Base-by-base conservation (phyloP, 179 eudicot genomes). In the Carnegiea gigantea region DNA sequence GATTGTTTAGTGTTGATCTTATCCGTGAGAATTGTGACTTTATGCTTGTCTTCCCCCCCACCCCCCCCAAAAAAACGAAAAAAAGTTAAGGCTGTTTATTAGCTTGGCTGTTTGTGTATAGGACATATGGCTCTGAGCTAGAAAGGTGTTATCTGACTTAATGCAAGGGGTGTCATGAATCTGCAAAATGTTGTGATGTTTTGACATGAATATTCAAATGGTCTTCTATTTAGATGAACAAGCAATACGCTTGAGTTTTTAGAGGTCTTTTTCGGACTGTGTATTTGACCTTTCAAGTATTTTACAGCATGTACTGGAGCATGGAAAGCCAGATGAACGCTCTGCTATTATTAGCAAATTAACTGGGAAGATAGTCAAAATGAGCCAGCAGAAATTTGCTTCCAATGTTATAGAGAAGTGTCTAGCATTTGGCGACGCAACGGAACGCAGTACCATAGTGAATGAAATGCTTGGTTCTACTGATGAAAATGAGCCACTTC, bases 361-460 rank as follows among this genome's bases (percentile, higher is more conserved):
- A 84, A 89, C 91, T 72, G 98, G 95, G 83, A 90, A 92, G 87
- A 92, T 95, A 43, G 99, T 95, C 73, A 95, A 90, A 81, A 95
- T 95, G 99, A 94, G 99, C 83, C 99, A 95, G 89, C 99, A 95
- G 85, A 95, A 95, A 78, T 95, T 94, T 83, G 99, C 99, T 46
- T 95, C 99, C 17, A 95, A 95, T 83, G 99, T 95, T 49, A 92
- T 95, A 20, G 99, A 95, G 85, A 95, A 95, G 83, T 95, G 99
- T 89, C 84, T 95, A 73, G 86, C 92, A 65, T 94, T 91, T 85
- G 94, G 99, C 26, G 93, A 87, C 80, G 91, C 91, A 26, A 83
- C 88, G 4, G 97, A 95, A 86, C 95, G 98, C 30, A 88, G 88
- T 74, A 81, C 80, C 33, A 85, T 95, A 74, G 96, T 95, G 76